Evolutionary conservation across 345 rosid genomes (phyloP).

Genomic region (Salix viminalis): DNA sequence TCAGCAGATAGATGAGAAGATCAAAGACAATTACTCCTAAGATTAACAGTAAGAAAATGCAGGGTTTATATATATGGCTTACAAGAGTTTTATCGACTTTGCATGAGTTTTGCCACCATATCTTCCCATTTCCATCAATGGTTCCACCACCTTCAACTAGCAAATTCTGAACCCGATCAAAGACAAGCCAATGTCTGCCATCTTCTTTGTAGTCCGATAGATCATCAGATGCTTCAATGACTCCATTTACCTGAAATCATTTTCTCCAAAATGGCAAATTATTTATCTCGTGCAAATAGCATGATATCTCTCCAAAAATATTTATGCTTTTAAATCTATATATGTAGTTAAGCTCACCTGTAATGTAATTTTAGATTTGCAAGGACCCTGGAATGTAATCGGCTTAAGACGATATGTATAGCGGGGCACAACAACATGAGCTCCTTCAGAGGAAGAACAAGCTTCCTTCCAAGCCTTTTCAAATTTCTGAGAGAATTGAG

Average conservation of each 20-base stretch:
- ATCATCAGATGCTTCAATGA: conserved; percentile 52
- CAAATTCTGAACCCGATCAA: conserved; percentile 43
- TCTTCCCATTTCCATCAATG: conserved; percentile 70
- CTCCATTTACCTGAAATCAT: conserved; percentile 51
- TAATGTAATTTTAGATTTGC: conserved; percentile 48
- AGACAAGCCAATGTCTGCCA: conserved; percentile 53
- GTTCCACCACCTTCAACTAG: conserved; percentile 58
- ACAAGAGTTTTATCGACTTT: conserved; percentile 62
- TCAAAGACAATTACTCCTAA: neutral
- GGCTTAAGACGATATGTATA: conserved; percentile 49
- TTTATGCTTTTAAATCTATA: neutral
- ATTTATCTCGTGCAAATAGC: neutral
- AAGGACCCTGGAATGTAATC: conserved; percentile 61
- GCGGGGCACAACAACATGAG: conserved; percentile 45
- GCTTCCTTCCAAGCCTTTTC: conserved; percentile 73
- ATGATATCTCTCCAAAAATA: neutral
- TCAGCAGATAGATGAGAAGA: neutral
- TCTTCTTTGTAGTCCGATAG: conserved; percentile 52
- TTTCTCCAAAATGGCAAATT: neutral
- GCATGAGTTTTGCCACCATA: conserved; percentile 93
- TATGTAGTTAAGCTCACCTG: conserved; percentile 37
- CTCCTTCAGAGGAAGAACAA: conserved; percentile 44
- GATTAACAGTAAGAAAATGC: neutral
- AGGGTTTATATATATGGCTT: conserved; percentile 8
- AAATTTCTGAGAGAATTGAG: conserved; percentile 44